Evolutionary conservation across 192 early-diverging fungal species (phyloP).

Genomic region (Entomortierella chlamydospora): DNA sequence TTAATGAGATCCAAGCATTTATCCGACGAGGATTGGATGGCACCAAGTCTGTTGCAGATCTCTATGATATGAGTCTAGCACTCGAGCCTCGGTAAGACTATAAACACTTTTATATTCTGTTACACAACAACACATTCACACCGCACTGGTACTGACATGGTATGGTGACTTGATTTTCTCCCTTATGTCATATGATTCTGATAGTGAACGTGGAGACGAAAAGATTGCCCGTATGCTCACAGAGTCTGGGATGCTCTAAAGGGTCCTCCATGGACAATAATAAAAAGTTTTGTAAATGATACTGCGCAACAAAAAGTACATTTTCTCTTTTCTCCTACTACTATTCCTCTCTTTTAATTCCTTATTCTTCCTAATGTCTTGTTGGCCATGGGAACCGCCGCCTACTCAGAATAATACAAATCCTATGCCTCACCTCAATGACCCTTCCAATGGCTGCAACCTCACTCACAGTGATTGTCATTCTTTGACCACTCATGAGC

Average conservation of each 20-base stretch:
- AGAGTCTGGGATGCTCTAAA: slow-evolving; percentile 71
- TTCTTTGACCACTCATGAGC: too few relatives aligned
- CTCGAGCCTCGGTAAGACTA: slow-evolving; percentile 78
- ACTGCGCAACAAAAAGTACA: too few relatives aligned
- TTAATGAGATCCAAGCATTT: slow-evolving; percentile 87
- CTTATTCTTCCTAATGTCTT: slow-evolving; percentile 3
- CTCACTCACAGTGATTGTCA: too few relatives aligned
- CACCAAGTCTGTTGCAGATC: slow-evolving; percentile 72
- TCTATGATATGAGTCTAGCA: slow-evolving; percentile 83
- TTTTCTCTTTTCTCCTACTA: neutral
- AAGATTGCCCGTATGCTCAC: slow-evolving; percentile 76
- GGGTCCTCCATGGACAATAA: too few relatives aligned
- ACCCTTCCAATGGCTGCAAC: too few relatives aligned
- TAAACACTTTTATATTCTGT: neutral
- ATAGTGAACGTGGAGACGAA: slow-evolving; percentile 77
- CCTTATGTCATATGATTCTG: neutral
- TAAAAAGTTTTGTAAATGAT: too few relatives aligned
- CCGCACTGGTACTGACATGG: too few relatives aligned
- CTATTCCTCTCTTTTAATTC: neutral
- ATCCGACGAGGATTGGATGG: slow-evolving; percentile 76
- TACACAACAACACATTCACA: too few relatives aligned
- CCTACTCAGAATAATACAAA: neutral
- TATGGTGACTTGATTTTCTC: too few relatives aligned
- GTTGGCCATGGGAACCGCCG: slow-evolving; percentile 32
- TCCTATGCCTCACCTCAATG: too few relatives aligned